Evolutionary conservation across 2,329 filamentous ascomycete genomes (phyloP), one percentile per base, ranked within the genome.

Genomic region (Ophiocordyceps camponoti-rufipedis): DNA sequence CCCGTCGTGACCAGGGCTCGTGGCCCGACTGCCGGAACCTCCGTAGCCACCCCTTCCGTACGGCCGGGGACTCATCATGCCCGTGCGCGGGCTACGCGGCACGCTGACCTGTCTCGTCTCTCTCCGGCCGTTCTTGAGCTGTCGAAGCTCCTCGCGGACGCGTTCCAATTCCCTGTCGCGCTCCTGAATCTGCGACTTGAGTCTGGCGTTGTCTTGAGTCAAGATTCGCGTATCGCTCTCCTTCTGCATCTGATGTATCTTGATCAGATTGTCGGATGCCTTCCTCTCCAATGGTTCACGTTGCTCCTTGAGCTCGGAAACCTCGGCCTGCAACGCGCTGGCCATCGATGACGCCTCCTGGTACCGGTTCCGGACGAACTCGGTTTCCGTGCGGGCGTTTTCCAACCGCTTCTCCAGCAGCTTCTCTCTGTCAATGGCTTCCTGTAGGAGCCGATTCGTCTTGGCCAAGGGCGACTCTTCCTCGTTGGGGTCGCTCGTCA

Each of bases 331-430:
- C 3, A 75, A 58, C 14, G 65, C 62, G 13, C 62, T 61, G 2
- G 67, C 68, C 1, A 63, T 57, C 31, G 67, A 66, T 9, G 73
- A 75, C 1, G 72, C 69, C 19, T 71, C 64, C 52, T 81, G 78
- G 52, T 82, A 84, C 10, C 69, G 63, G 4, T 66, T 65, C 45
- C 74, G 70, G 12, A 68, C 62, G 52, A 78, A 84, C 2, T 77
- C 72, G 28, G 69, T 61, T 4, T 78, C 72, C 13, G 62, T 63
- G 28, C 70, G 59, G 4, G 65, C 58, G 5, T 63, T 59, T 45
- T 63, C 62, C 5, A 63, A 54, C 18, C 61, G 62, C 46, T 59
- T 60, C 38, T 69, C 65, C 4, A 70, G 59, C 13, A 62, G 55
- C 43, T 61, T 57, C 14, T 67, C 60, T 28, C 69, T 55, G 5